Evolutionary conservation across 179 eudicot genomes (phyloP).

Genomic region (Beta macrorhiza): DNA sequence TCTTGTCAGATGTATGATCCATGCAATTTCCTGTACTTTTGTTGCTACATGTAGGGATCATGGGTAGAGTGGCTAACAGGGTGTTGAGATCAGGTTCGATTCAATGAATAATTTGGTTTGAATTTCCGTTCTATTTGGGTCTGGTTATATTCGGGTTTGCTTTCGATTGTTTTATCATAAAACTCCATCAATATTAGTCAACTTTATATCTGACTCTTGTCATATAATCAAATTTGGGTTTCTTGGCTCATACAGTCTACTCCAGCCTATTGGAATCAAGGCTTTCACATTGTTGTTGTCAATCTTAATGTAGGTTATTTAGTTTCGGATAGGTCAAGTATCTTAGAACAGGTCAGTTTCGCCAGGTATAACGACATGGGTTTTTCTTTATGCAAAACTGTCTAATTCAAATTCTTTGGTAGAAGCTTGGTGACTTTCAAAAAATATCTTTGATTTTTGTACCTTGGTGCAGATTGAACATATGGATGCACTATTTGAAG

Average conservation of each 20-base stretch:
- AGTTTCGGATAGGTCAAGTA: background rate
- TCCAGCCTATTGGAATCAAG: too few species aligned
- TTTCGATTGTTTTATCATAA: background rate
- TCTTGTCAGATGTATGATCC: background rate
- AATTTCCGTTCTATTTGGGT: too few species aligned
- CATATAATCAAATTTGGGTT: too few species aligned
- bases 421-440: background rate
- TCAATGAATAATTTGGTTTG: too few species aligned
- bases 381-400: background rate
- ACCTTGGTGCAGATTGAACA: constrained; percentile 74
- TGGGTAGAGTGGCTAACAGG: background rate
- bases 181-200: background rate
- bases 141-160: background rate
- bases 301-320: too few species aligned
- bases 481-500: constrained; percentile 96
- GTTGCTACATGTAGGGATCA: background rate
- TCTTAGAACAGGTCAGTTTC: background rate
- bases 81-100: background rate
- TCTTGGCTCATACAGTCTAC: too few species aligned
- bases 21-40: background rate
- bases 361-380: background rate
- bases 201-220: too few species aligned
- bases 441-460: background rate
- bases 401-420: background rate
- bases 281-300: too few species aligned